phyloP scores from a whole-genome alignment of 2,329 filamentous ascomycete species.

The Bertia moriformis region DNA sequence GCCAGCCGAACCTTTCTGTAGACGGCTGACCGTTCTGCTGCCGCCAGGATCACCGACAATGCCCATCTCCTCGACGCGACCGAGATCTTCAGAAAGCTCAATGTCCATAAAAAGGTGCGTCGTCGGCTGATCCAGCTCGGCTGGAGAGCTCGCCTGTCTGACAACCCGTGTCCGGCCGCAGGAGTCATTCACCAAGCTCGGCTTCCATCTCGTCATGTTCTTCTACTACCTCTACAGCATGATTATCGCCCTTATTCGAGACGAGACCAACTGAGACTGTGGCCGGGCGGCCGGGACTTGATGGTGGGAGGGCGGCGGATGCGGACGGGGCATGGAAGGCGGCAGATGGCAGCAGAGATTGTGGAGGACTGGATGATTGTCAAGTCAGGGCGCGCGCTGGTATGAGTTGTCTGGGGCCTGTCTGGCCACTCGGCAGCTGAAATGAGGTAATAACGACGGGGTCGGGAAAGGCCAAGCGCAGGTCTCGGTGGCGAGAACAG shows the following conservation, averaged over 20 bases:
- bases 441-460: too few species aligned
- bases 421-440: too few species aligned
- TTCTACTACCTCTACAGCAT: constrained; percentile 99
- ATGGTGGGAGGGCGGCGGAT: neutral
- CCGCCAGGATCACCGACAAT: constrained; percentile 81
- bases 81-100: constrained; percentile 97
- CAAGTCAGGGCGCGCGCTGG: too few species aligned
- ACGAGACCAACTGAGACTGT: constrained; percentile 80
- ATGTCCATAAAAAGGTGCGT: constrained; percentile 90
- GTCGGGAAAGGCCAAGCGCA: too few species aligned
- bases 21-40: too few species aligned
- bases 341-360: too few species aligned
- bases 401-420: too few species aligned
- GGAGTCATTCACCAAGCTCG: constrained; percentile 98
- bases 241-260: constrained; percentile 90
- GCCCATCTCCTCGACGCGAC: constrained; percentile 93
- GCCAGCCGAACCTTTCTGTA: too few species aligned
- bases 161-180: constrained; percentile 18
- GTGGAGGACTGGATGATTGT: too few species aligned
- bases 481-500: too few species aligned
- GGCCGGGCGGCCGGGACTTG: constrained; percentile 10
- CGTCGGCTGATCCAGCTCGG: too few species aligned
- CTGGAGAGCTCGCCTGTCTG: neutral
- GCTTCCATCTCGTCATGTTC: constrained; percentile 98
- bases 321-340: neutral